Base-by-base conservation (phyloP, 192 early-diverging fungal genomes). In the Coemansia sp. region DNA sequence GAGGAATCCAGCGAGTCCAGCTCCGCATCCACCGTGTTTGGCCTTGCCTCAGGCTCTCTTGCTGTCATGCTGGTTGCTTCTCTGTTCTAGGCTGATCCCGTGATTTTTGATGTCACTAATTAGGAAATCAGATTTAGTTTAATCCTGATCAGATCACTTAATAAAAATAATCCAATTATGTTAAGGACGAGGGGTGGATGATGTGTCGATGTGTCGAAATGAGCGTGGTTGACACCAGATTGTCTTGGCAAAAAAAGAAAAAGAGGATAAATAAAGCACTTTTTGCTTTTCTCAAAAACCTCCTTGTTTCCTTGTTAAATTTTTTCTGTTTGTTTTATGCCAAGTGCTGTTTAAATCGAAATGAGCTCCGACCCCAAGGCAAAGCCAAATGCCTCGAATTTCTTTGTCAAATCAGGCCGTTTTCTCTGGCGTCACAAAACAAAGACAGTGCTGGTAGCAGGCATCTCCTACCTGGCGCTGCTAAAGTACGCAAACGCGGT, bases 391-490 rank as follows among this genome's bases (percentile, higher is more conserved):
- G 37, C 36, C 12, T n/a, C 56, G n/a, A 22, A 34, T 45, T 61
- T 72, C 60, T 45, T 68, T 41, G 32, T 36, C 32, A 64, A 68
- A 8, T 36, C 61, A 9, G 64, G 63, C 0, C n/a, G 54, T 3
- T 20, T 67, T 36, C 32, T 57, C 18, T 73, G 68, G 61, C 39
- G 72, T 12, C 52, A 67, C 71, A 71, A 73, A 37, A 70, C 67
- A 64, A 73, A 43, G 41, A 18, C 72, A 1, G 22, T 67, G 14
- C 28, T 74, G 14, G 67, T 38, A 12, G 45, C 39, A 0, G 70
- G 75, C n/a, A n/a, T 65, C 6, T 57, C 65, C 0, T 73, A 70
- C 59, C 12, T 52, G 6, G 39, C 33, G 15, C 38, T 63, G 22
- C 38, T 63, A 5, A 64, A 53, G 7, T 48, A 58, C 4, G 45